Conservation (phyloP, 2,329 filamentous ascomycete species). For the Lasiodiplodia sp. region DNA sequence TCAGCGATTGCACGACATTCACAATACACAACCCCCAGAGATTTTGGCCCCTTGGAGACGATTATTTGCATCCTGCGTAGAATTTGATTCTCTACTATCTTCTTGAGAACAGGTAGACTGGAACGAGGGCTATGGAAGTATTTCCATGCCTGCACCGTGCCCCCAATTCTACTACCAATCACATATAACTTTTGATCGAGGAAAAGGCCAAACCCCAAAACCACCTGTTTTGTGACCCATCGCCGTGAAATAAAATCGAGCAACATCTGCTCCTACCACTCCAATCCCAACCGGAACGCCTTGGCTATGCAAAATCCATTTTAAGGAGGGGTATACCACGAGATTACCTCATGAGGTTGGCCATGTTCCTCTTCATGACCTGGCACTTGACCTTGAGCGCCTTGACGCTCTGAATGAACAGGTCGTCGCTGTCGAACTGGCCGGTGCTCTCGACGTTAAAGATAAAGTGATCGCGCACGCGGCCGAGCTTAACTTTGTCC, state of each 20-base stretch:
- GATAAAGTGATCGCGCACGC: constrained; percentile 94
- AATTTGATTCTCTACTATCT: neutral
- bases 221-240: neutral
- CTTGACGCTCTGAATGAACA: constrained; percentile 90
- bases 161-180: neutral
- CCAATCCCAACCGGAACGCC: constrained; percentile 27
- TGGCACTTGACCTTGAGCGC: constrained; percentile 85
- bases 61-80: neutral
- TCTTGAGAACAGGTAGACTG: neutral
- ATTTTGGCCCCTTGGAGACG: neutral
- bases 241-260: constrained; percentile 1
- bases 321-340: neutral
- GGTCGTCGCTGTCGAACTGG: constrained; percentile 90
- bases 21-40: neutral
- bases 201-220: neutral
- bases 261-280: neutral
- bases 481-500: constrained; percentile 91
- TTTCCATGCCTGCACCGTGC: neutral
- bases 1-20: constrained; percentile 16
- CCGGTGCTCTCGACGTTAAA: constrained; percentile 94
- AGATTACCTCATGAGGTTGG: constrained; percentile 44
- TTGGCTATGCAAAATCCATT: constrained; percentile 30
- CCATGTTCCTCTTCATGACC: constrained; percentile 73
- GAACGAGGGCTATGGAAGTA: neutral
- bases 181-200: constrained; percentile 14